These are phyloP conservation scores for Penicillium steckii DNA, from an alignment of 495 filamentous ascomycete species.

Conservation along the genomic window DNA sequence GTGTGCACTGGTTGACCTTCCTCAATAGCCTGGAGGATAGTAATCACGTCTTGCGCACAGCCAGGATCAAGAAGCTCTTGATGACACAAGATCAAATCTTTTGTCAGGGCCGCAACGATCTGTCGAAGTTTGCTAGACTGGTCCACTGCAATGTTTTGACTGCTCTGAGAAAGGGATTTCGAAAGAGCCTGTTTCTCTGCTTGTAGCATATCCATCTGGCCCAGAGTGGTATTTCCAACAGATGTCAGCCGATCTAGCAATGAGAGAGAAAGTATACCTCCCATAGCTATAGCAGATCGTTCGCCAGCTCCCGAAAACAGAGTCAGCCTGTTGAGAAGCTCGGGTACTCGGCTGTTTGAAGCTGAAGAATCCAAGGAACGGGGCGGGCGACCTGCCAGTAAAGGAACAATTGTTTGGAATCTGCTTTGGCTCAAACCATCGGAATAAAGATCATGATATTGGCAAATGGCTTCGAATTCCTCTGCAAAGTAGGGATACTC, in stretches of 20 bases:
- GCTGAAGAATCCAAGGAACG: slow-evolving; percentile 33
- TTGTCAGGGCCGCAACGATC: slow-evolving; percentile 48
- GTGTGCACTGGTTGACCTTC: slow-evolving; percentile 10
- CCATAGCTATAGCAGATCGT: slow-evolving; percentile 40
- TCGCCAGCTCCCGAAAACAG: slow-evolving; percentile 36
- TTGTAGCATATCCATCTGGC: slow-evolving; percentile 63
- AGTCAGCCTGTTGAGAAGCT: slow-evolving; percentile 36
- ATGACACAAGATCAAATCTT: slow-evolving; percentile 46
- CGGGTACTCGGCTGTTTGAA: slow-evolving; percentile 32
- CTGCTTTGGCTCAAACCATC: slow-evolving; percentile 13
- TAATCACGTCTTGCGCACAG: slow-evolving; percentile 28
- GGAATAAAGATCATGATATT: slow-evolving; percentile 52
- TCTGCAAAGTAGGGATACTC: slow-evolving; percentile 51
- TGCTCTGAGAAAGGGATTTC: slow-evolving; percentile 47
- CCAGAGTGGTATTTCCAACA: slow-evolving; percentile 53
- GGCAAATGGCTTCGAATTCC: slow-evolving; percentile 66
- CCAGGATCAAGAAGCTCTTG: slow-evolving; percentile 33
- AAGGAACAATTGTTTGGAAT: slow-evolving; percentile 33
- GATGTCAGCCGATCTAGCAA: slow-evolving; percentile 56
- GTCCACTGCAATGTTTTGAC: slow-evolving; percentile 45
- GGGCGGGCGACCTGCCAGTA: slow-evolving; percentile 43
- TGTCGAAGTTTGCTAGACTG: slow-evolving; percentile 45
- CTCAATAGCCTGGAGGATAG: slow-evolving; percentile 25
- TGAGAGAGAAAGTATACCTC: slow-evolving; percentile 51
- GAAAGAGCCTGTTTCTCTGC: slow-evolving; percentile 63